Conservation (phyloP, 192 early-diverging fungal genomes). For the Coemansia sp. region DNA sequence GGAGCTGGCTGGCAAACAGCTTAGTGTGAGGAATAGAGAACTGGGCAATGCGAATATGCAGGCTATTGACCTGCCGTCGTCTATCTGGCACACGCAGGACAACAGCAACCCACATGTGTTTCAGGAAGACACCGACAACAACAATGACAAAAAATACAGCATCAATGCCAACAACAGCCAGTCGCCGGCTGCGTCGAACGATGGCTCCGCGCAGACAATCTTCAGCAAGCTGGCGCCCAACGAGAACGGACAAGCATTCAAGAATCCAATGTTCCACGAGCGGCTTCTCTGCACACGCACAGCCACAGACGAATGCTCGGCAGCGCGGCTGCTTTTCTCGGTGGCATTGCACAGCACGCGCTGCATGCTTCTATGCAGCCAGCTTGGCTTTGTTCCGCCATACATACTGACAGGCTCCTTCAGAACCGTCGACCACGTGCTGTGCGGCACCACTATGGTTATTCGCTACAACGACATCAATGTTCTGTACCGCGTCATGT, state of each 20-base stretch:
- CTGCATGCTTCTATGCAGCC: constrained; percentile 13
- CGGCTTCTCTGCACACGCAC: background rate
- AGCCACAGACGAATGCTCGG: constrained; percentile 32
- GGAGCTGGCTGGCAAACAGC: constrained; percentile 8
- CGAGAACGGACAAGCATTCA: background rate
- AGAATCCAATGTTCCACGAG: background rate
- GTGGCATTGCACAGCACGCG: constrained; percentile 31
- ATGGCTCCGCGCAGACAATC: background rate
- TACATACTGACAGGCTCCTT: constrained; percentile 28
- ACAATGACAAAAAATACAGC: background rate
- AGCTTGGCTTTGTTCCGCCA: constrained; percentile 22
- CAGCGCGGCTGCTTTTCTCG: constrained; percentile 20
- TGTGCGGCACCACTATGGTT: constrained; percentile 6
- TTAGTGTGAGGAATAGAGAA: constrained; percentile 13
- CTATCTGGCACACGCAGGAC: too few relatives aligned
- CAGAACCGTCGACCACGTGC: background rate
- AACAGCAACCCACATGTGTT: background rate
- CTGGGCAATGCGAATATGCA: constrained; percentile 3
- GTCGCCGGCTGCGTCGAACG: too few relatives aligned
- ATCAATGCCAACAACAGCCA: too few relatives aligned
- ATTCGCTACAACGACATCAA: constrained; percentile 12
- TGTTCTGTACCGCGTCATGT: constrained; percentile 16
- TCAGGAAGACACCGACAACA: background rate
- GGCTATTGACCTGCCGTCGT: background rate
- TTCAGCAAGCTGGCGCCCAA: background rate